Base-by-base conservation (phyloP, 1,284 basidiomycete species). In the Ustilago xerochloae region DNA sequence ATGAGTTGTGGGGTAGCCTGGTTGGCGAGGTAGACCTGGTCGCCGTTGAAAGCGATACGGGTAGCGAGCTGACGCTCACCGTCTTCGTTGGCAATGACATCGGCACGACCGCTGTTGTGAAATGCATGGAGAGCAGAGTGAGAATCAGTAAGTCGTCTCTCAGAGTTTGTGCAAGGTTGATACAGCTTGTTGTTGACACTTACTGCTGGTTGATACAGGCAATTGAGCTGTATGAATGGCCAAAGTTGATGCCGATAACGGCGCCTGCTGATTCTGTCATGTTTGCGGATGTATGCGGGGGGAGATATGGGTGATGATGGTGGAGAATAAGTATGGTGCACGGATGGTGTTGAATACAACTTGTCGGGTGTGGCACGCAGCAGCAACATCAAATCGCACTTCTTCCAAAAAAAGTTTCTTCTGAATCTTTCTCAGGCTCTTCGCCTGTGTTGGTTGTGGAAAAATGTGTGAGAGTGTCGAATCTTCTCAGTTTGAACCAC, bases 61-160 rank as follows among this genome's bases (percentile, higher is more conserved):
- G 93, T 95, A 0, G 94, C 94, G 81, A 99, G 97, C 87, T 99
- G 97, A 39, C 96, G 91, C 85, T 98, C 96, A 49, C 96, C 96
- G 82, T 98, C 96, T 85, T 99, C 95, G 85, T 98, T 98, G 24
- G 96, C 96, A 73, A 99, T 98, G n/a, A 84, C 82, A 49, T 84
- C 82, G 15, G 82, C 82, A 13, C 81, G 78, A 33, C 82, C 82
- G 52, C 77, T 78, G 52, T n/a, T 16, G 2, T 1, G 26, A 35
- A 20, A 18, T 38, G 22, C 15, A 38, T 16, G 26, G 49, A 13
- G 32, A 29, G 36, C 28, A 32, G 20, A 48, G 18, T 33, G 10
- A 41, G 29, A 12, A 54, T 67, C 53, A 67, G 58, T 58, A 41
- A 12, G 38, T 8, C 18, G 13, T 32, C 1, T 18, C 9, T 9